Conservation (phyloP, 2,329 filamentous ascomycete species). For the Fusarium gaditjirri region DNA sequence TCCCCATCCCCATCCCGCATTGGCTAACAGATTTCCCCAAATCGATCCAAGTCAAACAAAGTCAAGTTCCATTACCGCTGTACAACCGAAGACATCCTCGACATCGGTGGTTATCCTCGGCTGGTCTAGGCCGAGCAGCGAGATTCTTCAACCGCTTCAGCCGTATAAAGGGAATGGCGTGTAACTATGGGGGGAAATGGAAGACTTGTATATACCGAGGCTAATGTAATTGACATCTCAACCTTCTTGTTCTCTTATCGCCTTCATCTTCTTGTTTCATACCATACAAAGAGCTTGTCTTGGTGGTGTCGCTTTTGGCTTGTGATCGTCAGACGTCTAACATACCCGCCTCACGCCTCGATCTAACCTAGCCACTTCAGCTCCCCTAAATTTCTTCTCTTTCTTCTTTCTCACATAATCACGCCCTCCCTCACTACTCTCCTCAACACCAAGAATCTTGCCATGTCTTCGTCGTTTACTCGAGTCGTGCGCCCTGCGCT, state of each 20-base stretch:
- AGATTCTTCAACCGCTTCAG: conserved; percentile 32
- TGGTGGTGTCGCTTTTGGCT: conserved; percentile 19
- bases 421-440: neutral
- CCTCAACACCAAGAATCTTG: neutral
- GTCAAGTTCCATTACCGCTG: conserved; percentile 24
- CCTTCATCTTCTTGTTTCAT: neutral
- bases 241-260: neutral
- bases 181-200: neutral
- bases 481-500: conserved; percentile 63
- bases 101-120: conserved; percentile 45
- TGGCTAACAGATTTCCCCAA: conserved; percentile 9
- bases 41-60: conserved; percentile 3
- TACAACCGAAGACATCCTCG: conserved; percentile 32
- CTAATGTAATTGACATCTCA: conserved; percentile 7
- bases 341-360: conserved; percentile 22
- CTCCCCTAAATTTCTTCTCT: neutral
- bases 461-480: conserved; percentile 59
- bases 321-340: conserved; percentile 30
- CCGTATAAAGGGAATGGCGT: conserved; percentile 20
- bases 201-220: conserved; percentile 22
- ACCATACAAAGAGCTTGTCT: conserved; percentile 1
- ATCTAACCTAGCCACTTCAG: neutral
- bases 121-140: conserved; percentile 32
- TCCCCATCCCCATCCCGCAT: conserved; percentile 10
- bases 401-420: neutral